Evolutionary conservation across 148 eudicot species (phyloP).

Genomic region (Gaultheria prostrata): DNA sequence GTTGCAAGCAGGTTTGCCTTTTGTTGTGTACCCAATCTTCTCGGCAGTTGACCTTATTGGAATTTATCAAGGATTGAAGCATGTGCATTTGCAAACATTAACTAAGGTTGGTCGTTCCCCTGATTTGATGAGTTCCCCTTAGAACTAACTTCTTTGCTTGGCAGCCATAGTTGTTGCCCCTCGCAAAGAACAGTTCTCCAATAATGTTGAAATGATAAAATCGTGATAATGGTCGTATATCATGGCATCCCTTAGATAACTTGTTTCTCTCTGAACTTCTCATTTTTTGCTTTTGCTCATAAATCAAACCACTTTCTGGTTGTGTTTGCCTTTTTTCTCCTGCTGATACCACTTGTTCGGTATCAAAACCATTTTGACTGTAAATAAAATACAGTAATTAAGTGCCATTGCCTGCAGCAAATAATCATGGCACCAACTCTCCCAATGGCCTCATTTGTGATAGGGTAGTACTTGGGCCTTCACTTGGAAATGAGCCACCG

Average conservation of each 20-base stretch:
- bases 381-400: neutral
- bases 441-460: neutral
- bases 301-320: neutral
- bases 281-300: neutral
- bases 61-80: conserved; percentile 85
- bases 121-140: neutral
- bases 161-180: conserved; percentile 2
- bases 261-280: neutral
- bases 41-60: conserved; percentile 77
- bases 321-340: neutral
- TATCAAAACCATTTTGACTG: conserved; percentile 1
- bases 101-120: conserved; percentile 63
- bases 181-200: neutral
- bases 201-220: neutral
- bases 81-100: conserved; percentile 90
- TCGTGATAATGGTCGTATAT: neutral
- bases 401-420: conserved; percentile 1
- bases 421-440: neutral
- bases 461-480: neutral
- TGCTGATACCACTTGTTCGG: neutral
- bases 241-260: neutral
- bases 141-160: neutral
- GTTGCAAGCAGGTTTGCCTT: conserved; percentile 80
- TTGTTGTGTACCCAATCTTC: conserved; percentile 79
- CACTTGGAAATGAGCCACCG: neutral